Evolutionary conservation across 176 grass and related monocot species (phyloP), one percentile per base, ranked within the genome.

Genomic region (Aegilops sharonensis): DNA sequence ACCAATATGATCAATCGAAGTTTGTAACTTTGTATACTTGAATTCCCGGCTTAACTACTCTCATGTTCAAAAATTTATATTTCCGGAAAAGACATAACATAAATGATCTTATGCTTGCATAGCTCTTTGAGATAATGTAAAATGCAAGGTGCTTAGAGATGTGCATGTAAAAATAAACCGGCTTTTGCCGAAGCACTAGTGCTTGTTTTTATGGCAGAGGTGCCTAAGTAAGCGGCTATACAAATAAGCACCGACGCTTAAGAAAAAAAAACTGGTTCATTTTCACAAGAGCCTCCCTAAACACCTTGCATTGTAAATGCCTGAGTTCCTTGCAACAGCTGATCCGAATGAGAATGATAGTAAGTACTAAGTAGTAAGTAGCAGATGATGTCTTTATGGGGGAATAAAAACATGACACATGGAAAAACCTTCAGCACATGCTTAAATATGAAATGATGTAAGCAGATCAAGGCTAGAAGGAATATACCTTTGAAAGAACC

Each of bases 401-500:
- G 40, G 76, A 17, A 59, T 23, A 68, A 37, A 61, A 54, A 78
- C 35, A 84, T 18, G 57, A 66, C 14, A 79, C 54, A 10, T 21
- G 20, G 29, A 71, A 84, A 29, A 30, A 76, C 6, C 48, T 69
- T 54, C 12, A 21, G 3, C 23, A 48, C 36, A 68, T 89, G 17
- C 35, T 27, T 27, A 27, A 27, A 27, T 48, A 21, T 5, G 12
- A 63, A 67, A 35, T 18, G 31, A 79, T 27, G 32, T 32, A 89
- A 78, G 62, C 43, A 61, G 17, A 83, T 71, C 30, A 70, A 29
- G 20, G 59, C n/a, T 15, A 81, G 75, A 47, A 78, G 79, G 17
- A 36, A 75, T 75, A 63, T 83, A 91, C 87, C 92, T 88, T 54
- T 89, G 77, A 84, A 87, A 94, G 79, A 91, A 94, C 32, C 64